phyloP scores from a whole-genome alignment of 176 grass and related monocot species.

The Hordeum marinum region DNA sequence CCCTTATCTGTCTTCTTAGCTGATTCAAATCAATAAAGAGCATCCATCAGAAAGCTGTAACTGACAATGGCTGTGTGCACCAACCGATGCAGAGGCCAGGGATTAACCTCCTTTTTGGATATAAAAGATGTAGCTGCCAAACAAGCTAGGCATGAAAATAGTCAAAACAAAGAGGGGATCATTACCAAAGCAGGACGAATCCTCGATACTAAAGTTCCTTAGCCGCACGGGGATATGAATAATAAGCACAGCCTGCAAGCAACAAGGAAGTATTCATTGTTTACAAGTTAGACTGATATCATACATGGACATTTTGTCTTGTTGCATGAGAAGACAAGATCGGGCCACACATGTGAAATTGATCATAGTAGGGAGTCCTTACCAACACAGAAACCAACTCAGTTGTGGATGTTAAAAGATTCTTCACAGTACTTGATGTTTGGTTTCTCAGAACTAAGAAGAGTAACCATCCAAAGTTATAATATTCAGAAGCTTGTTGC shows the following conservation, averaged over 20 bases:
- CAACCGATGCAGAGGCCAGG: neutral
- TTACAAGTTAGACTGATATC: constrained; percentile 7
- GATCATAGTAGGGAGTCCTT: neutral
- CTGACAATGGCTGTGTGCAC: neutral
- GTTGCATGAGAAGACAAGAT: constrained; percentile 11
- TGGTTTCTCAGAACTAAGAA: constrained; percentile 81
- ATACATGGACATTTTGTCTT: neutral
- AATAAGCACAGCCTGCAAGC: constrained; percentile 71
- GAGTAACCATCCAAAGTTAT: constrained; percentile 90
- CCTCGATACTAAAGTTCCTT: constrained; percentile 65
- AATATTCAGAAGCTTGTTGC: constrained; percentile 57
- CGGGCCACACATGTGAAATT: neutral
- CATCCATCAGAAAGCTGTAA: neutral
- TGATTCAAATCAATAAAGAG: constrained; percentile 38
- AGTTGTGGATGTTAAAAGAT: constrained; percentile 94
- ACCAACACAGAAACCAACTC: constrained; percentile 79
- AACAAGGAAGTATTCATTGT: constrained; percentile 17
- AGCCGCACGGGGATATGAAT: constrained; percentile 69
- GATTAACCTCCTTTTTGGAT: neutral
- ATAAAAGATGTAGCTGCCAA: neutral
- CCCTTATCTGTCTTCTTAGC: constrained; percentile 87
- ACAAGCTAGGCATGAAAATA: neutral
- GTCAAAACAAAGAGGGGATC: neutral
- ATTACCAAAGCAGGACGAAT: constrained; percentile 73
- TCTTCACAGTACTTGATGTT: constrained; percentile 70